Evolutionary conservation across 2,329 filamentous ascomycete species (phyloP), one percentile per base, ranked within the genome.

Genomic region (Aspergillus niger): DNA sequence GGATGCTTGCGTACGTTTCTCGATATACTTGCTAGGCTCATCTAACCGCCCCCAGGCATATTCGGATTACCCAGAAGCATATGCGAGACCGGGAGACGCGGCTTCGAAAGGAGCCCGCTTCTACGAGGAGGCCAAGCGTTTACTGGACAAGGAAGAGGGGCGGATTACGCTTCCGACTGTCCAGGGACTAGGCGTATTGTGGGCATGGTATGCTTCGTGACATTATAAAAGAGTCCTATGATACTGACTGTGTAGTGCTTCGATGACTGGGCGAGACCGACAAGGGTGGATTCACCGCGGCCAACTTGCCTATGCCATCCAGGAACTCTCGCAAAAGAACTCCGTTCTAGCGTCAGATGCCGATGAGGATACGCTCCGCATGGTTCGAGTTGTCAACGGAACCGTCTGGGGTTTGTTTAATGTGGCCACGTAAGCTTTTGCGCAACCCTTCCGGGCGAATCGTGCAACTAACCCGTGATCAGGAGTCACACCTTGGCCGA

Each of bases 51-150:
- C 6, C 1, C 38, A 75, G 73, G 63, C 66, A 17, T 72, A 73
- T 43, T 72, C 68, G 6, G 67, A 74, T 17, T 69, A 68, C 17
- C 66, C 68, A 4, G 69, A 69, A 26, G 63, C 65, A 2, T 70
- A 63, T 58, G 66, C 65, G 11, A 58, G 67, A 13, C 53, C 56
- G 1, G 61, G 58, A 2, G 65, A 70, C 11, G n/a, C 55, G 26
- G 55, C 62, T 24, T 67, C 69, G 1, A 65, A 64, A 54, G 72
- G 70, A 20, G 58, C 67, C 8, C 71, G 72, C 48, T 76, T 76
- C 44, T 75, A 74, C 58, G 62, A 67, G 22, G 74, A 77, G 61
- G 74, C 74, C 4, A 75, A 70, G 57, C 67, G 59, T 7, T 63
- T 69, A 5, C 63, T 74, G 7, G 70, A 74, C 6, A 60, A 70